Percentiles rank a stretch among this genome's conserved stretches.
These are phyloP conservation scores for Secale cereale DNA, from an alignment of 176 grass and related monocot genomes.

Conservation along the genomic window DNA sequence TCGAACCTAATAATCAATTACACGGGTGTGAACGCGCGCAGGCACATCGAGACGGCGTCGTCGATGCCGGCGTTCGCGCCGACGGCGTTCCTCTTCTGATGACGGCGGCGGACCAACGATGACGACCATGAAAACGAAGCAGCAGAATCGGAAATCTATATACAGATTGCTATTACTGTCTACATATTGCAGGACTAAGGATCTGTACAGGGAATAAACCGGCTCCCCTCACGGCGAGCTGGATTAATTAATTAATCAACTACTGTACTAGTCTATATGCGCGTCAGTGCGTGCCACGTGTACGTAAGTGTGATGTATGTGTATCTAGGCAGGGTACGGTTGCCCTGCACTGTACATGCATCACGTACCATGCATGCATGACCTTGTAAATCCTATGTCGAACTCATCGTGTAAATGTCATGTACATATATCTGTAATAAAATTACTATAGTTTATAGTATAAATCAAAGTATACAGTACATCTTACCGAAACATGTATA, in stretches of 20 bases:
- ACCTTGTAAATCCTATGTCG: conserved; percentile 2
- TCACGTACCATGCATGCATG: conserved; percentile 6
- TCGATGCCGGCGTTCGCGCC: conserved; percentile 45
- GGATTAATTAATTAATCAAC: background rate
- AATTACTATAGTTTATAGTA: background rate
- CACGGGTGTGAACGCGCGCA: background rate
- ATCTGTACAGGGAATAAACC: conserved; percentile 27
- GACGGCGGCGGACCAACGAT: no score
- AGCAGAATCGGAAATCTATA: background rate
- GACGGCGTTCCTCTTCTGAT: conserved; percentile 50
- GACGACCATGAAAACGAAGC: background rate
- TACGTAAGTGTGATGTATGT: background rate
- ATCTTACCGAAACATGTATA: no score
- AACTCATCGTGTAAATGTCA: conserved; percentile 7
- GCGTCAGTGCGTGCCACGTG: background rate
- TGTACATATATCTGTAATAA: background rate
- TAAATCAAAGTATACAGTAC: background rate
- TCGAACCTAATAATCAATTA: background rate
- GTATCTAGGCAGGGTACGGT: background rate
- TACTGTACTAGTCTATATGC: background rate
- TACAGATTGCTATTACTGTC: conserved; percentile 28
- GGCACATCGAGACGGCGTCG: conserved; percentile 36
- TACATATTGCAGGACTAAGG: conserved; percentile 43
- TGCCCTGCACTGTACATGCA: background rate
- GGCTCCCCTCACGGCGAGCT: background rate